Evolutionary conservation across 2,329 filamentous ascomycete species (phyloP).

Genomic region (Diplodia scrobiculata): DNA sequence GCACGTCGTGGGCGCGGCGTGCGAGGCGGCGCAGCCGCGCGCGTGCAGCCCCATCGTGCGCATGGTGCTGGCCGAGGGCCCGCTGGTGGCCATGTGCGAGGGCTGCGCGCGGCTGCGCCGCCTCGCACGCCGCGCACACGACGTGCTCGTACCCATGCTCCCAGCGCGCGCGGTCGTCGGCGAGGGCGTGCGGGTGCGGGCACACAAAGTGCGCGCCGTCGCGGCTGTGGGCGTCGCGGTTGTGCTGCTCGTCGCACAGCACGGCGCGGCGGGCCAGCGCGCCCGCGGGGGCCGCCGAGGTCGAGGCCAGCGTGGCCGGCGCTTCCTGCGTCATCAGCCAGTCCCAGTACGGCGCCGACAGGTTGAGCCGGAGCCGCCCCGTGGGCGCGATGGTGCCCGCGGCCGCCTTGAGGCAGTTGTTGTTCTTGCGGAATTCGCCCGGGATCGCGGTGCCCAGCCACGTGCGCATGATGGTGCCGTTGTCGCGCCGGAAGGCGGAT

Average conservation of each 20-base stretch:
- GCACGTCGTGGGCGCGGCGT: too few relatives aligned
- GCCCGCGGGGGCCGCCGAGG: too few relatives aligned
- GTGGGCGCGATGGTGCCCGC: neutral
- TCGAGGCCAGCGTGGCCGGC: neutral
- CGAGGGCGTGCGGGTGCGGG: neutral
- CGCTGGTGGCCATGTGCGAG: too few relatives aligned
- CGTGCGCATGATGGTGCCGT: neutral
- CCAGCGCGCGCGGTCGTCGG: neutral
- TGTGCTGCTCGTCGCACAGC: constrained; percentile 11
- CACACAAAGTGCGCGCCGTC: neutral
- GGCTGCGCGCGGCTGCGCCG: neutral
- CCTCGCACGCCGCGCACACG: constrained; percentile 2
- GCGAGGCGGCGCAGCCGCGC: too few relatives aligned
- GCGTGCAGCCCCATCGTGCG: too few relatives aligned
- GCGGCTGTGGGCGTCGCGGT: neutral
- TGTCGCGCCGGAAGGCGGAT: neutral
- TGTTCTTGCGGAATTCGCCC: neutral
- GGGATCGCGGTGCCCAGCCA: neutral
- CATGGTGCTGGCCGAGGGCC: too few relatives aligned
- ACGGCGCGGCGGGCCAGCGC: neutral
- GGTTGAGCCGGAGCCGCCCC: neutral
- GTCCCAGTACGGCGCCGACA: neutral
- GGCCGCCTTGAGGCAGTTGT: neutral
- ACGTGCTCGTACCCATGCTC: neutral
- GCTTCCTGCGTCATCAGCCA: neutral